Percentiles rank a stretch among this genome's conserved stretches.
These are phyloP conservation scores for Trypanosoma mega DNA, from an alignment of 208 protist genomes.

Conservation along the genomic window DNA sequence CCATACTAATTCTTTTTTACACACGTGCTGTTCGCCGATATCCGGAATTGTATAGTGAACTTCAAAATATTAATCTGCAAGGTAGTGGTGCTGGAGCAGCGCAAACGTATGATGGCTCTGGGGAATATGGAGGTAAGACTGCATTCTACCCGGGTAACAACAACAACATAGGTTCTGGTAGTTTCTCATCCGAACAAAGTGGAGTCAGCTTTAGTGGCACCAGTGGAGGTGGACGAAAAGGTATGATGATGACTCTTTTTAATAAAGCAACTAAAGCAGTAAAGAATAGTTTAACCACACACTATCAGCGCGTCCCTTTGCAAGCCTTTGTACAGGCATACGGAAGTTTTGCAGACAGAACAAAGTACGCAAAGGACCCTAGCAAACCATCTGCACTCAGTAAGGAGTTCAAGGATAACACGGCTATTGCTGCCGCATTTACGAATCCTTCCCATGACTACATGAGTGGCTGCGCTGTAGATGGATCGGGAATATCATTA, in stretches of 20 bases:
- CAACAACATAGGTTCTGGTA: not conserved
- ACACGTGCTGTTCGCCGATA: slow-evolving; percentile 34
- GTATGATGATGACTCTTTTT: slow-evolving; percentile 38
- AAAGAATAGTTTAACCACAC: slow-evolving; percentile 35
- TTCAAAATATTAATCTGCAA: slow-evolving; percentile 10
- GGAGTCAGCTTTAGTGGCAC: slow-evolving; percentile 14
- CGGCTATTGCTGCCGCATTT: not conserved
- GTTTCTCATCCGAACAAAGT: slow-evolving; percentile 4
- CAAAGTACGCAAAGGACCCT: slow-evolving; percentile 15
- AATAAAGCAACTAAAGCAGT: slow-evolving; percentile 70
- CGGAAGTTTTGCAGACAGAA: slow-evolving; percentile 25
- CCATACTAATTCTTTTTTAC: slow-evolving; percentile 38
- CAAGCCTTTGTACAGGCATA: slow-evolving; percentile 32
- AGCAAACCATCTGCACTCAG: slow-evolving; percentile 7
- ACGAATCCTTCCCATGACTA: not conserved
- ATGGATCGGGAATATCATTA: not conserved
- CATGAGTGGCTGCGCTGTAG: not conserved
- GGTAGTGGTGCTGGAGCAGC: too few relatives aligned
- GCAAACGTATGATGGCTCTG: too few relatives aligned
- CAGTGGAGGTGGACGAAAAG: slow-evolving; percentile 20
- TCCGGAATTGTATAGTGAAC: slow-evolving; percentile 50
- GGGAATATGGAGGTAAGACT: too few relatives aligned
- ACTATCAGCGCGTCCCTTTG: slow-evolving; percentile 17
- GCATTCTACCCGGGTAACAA: too few relatives aligned
- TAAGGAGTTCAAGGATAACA: slow-evolving; percentile 16